phyloP scores from a whole-genome alignment of 192 early-diverging fungal genomes.

The Coemansia reversa region DNA sequence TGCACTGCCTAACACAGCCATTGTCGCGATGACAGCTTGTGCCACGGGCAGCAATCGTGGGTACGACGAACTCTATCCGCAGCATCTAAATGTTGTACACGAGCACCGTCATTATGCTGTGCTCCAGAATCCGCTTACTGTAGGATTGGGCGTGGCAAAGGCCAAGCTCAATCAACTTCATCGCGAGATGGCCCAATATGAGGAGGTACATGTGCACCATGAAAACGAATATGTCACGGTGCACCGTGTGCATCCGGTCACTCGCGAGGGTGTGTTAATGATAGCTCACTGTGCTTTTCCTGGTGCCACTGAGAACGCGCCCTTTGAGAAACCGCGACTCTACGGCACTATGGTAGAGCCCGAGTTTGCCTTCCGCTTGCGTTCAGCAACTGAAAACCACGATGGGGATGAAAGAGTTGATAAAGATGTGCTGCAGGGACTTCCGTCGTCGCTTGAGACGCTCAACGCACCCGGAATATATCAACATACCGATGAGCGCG shows the following conservation, averaged over 20 bases:
- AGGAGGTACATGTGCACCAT: slow-evolving; percentile 95
- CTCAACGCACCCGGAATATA: slow-evolving; percentile 57
- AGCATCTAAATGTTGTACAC: slow-evolving; percentile 82
- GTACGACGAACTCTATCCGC: slow-evolving; percentile 92
- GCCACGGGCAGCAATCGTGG: slow-evolving; percentile 96
- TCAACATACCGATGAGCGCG: slow-evolving; percentile 50
- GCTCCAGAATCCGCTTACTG: slow-evolving; percentile 56
- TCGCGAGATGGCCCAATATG: slow-evolving; percentile 77
- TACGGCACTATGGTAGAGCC: slow-evolving; percentile 59
- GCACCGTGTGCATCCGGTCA: slow-evolving; percentile 88
- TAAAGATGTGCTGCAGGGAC: slow-evolving; percentile 57
- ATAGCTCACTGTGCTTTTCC: slow-evolving; percentile 87
- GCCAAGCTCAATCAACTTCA: slow-evolving; percentile 75
- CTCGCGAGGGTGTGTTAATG: slow-evolving; percentile 88
- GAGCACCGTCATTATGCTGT: slow-evolving; percentile 78
- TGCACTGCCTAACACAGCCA: slow-evolving; percentile 86
- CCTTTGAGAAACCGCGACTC: slow-evolving; percentile 60
- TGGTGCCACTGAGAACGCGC: slow-evolving; percentile 30
- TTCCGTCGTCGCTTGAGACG: slow-evolving; percentile 59
- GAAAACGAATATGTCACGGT: slow-evolving; percentile 93
- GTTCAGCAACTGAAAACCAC: slow-evolving; percentile 21
- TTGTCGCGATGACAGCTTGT: slow-evolving; percentile 86
- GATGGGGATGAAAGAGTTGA: slow-evolving; percentile 35
- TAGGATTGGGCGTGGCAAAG: slow-evolving; percentile 68
- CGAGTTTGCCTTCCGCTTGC: slow-evolving; percentile 60